These are phyloP conservation scores for Anthoceros angustus DNA, from an alignment of 225 moss, liverwort and hornwort species.

Conservation along the genomic window DNA sequence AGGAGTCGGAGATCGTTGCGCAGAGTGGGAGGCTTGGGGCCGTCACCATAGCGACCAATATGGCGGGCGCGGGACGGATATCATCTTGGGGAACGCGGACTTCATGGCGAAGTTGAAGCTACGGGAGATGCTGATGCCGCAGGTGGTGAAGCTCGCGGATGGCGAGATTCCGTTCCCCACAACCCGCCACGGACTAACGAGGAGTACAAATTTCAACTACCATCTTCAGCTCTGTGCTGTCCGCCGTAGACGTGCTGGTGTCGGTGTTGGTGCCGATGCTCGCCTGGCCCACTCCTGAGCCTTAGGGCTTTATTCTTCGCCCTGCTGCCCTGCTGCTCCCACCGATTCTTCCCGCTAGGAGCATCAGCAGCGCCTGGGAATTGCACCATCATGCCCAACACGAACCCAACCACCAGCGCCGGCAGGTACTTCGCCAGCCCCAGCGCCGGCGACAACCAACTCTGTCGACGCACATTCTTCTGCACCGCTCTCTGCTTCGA, in stretches of 20 bases:
- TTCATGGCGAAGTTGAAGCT: slow-evolving; percentile 96
- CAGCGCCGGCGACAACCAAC: slow-evolving; percentile 71
- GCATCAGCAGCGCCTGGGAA: slow-evolving; percentile 43
- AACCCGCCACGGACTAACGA: not conserved
- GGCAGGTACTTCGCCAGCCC: slow-evolving; percentile 61
- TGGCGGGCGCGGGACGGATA: slow-evolving; percentile 99
- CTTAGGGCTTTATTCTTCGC: slow-evolving; percentile 22
- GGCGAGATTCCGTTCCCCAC: slow-evolving; percentile 84
- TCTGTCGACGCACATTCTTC: slow-evolving; percentile 26
- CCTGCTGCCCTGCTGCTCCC: slow-evolving; percentile 13
- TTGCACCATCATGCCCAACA: slow-evolving; percentile 68
- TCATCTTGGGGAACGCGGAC: slow-evolving; percentile 79
- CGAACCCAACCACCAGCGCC: slow-evolving; percentile 61
- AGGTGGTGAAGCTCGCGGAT: slow-evolving; percentile 57
- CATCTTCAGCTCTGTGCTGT: slow-evolving; percentile 80
- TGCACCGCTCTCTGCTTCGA: not conserved
- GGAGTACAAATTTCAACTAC: slow-evolving; percentile 13
- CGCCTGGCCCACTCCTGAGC: slow-evolving; percentile 16
- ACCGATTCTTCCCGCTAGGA: slow-evolving; percentile 15
- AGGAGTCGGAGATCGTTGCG: slow-evolving; percentile 96
- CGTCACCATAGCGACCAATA: slow-evolving; percentile 92
- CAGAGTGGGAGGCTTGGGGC: slow-evolving; percentile 87
- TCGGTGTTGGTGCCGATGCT: slow-evolving; percentile 4
- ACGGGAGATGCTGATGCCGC: slow-evolving; percentile 90
- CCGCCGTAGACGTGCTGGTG: slow-evolving; percentile 17